These are phyloP conservation scores for Ceriops tagal DNA, from an alignment of 345 rosid species.

Conservation along the genomic window DNA sequence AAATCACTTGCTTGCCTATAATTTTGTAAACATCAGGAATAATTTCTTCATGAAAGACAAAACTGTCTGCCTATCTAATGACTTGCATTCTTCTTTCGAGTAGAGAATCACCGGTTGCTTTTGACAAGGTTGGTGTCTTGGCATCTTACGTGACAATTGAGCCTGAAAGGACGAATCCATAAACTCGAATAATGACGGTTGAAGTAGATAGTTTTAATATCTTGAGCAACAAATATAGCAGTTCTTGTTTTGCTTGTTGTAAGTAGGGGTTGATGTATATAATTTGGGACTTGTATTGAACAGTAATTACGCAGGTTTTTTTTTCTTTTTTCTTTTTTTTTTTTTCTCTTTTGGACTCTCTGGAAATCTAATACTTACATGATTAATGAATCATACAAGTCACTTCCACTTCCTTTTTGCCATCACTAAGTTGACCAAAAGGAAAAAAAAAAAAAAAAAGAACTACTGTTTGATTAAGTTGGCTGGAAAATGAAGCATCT, in stretches of 20 bases:
- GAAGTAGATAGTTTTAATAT: not conserved
- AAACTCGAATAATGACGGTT: conserved; percentile 7
- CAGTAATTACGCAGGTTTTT: not conserved
- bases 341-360: not conserved
- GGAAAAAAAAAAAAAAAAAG: too few species aligned
- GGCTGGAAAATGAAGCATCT: too few species aligned
- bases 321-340: not conserved
- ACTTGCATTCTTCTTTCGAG: not conserved
- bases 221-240: conserved; percentile 1
- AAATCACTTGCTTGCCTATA: too few species aligned
- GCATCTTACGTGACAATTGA: not conserved
- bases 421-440: too few species aligned
- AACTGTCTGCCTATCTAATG: not conserved
- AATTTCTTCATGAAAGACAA: too few species aligned
- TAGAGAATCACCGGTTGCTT: conserved; percentile 23
- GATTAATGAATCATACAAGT: too few species aligned
- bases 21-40: too few species aligned
- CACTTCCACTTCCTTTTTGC: too few species aligned
- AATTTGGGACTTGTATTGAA: not conserved
- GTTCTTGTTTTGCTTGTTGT: conserved; percentile 1
- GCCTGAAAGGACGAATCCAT: not conserved
- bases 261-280: not conserved
- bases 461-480: too few species aligned
- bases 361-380: too few species aligned
- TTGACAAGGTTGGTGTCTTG: not conserved